Evolutionary conservation across 345 rosid genomes (phyloP), one percentile per base, ranked within the genome.

Genomic region (Streptanthus diversifolius): DNA sequence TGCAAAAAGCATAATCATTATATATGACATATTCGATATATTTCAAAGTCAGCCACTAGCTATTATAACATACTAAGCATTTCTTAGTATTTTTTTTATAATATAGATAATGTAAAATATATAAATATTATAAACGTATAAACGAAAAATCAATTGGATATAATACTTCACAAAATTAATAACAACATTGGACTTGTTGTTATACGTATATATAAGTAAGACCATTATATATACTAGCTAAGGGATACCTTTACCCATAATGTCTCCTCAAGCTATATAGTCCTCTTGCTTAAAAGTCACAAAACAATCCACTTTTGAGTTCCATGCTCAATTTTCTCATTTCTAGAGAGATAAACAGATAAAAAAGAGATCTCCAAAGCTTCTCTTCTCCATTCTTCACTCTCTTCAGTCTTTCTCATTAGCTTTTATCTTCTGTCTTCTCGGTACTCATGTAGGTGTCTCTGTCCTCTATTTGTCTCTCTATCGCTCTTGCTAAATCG

Each of bases 381-480:
- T 72, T 75, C 73, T 82, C 75, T 73, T 78, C 82, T 72, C 85
- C 61, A 66, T 71, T 83, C 88, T 85, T 59, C 64, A 48, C 77
- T 51, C 52, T 82, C 66, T 79, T 81, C 80, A 82, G 81, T 85
- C 93, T 66, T 53, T 48, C 45, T 63, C 68, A 80, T 80, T 81
- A 74, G 40, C 21, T 82, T 68, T 81, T 70, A 72, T 74, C 66
- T 76, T 32, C 24, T 63, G 18, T 36, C 40, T 17, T 43, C 58
- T 44, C 83, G 76, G 79, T 80, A 70, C 81, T 27, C 88, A 95
- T 95, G 97, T 90, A 91, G 81, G 92, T 80, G 72, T 80, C 48
- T 87, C 78, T 80, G 73, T 53, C 19, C 22, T 60, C 53, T 57
- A 6, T 32, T 49, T 10, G 44, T 65, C 60, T 68, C 61, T 51